Evolutionary conservation across 2,329 filamentous ascomycete genomes (phyloP).

Genomic region (Neocatenulostroma microsporum): DNA sequence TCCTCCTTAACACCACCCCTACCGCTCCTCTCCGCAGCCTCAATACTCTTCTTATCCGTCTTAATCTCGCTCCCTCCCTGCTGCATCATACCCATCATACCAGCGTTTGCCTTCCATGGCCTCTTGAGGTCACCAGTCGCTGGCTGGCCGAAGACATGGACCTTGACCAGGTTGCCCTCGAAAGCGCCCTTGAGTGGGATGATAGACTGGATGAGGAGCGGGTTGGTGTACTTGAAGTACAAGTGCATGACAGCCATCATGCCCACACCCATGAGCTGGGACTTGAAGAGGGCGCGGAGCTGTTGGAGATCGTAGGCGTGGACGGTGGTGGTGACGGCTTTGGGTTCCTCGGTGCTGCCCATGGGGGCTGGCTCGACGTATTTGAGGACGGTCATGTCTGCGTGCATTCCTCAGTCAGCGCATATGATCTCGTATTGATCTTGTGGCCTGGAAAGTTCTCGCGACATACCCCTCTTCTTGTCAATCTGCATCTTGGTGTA

Average conservation of each 20-base stretch:
- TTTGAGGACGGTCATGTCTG: constrained; percentile 95
- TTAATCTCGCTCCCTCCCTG: constrained; percentile 61
- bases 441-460: too few species aligned
- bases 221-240: constrained; percentile 99
- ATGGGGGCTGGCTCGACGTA: constrained; percentile 94
- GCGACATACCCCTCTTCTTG: constrained; percentile 92
- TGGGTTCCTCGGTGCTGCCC: constrained; percentile 88
- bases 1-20: constrained; percentile 48
- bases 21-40: constrained; percentile 44
- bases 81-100: constrained; percentile 70
- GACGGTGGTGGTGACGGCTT: constrained; percentile 92
- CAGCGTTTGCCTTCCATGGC: constrained; percentile 81
- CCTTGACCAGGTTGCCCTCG: constrained; percentile 93
- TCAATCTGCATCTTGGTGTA: constrained; percentile 82
- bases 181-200: constrained; percentile 93
- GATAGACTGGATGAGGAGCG: constrained; percentile 95
- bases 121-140: constrained; percentile 87
- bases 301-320: constrained; percentile 89
- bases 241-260: constrained; percentile 99
- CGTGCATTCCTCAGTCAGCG: background rate
- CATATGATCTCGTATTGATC: background rate
- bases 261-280: constrained; percentile 87
- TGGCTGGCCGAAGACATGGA: constrained; percentile 80
- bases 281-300: constrained; percentile 76
- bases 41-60: constrained; percentile 63